Base-by-base conservation (phyloP, 2,329 filamentous ascomycete genomes). In the Aspergillus alliaceus region DNA sequence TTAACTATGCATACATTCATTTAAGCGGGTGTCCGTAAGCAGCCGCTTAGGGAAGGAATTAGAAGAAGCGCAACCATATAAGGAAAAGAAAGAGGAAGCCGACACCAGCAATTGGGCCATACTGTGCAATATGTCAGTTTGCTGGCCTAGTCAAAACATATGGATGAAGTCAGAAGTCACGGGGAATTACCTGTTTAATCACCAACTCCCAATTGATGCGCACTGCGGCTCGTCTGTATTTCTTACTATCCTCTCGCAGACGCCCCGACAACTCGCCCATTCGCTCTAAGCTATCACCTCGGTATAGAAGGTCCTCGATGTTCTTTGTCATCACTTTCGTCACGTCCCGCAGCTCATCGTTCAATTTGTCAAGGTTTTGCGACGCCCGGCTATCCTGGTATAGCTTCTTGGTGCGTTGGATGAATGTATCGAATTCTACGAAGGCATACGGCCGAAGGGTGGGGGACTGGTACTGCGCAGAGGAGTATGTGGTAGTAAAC, bases 241-340 rank as follows among this genome's bases (percentile, higher is more conserved):
- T 98, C 75, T 89, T 91, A 74, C 90, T 95, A 72, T 99, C 95
- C 73, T 99, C 95, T 62, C 91, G 82, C 72, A 99, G 77, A 60
- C 93, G 82, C 56, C 86, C 89, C 68, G 90, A 96, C 72, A 97
- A 89, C 79, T 98, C 93, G 60, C 95, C 93, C 95, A 99, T 99
- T 69, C 92, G 86, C 79, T 99, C 95, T 65, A 99, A 78, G 69
- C 88, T 95, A 74, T 99, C 95, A 27, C 95, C 95, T 60, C 96
- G 83, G 74, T 99, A 99, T 53, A 99, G 80, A 71, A 99, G 79
- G 75, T 99, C 95, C 81, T 99, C 95, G 66, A 99, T 98, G 76
- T 99, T 99, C 85, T 98, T 98, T 55, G 93, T 98, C 96, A 99
- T 99, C 71, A 99, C 93, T 79, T 97, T 93, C 1, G 95, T 98